Base-by-base conservation (phyloP, 2,329 filamentous ascomycete genomes). In the Nemania sp. region DNA sequence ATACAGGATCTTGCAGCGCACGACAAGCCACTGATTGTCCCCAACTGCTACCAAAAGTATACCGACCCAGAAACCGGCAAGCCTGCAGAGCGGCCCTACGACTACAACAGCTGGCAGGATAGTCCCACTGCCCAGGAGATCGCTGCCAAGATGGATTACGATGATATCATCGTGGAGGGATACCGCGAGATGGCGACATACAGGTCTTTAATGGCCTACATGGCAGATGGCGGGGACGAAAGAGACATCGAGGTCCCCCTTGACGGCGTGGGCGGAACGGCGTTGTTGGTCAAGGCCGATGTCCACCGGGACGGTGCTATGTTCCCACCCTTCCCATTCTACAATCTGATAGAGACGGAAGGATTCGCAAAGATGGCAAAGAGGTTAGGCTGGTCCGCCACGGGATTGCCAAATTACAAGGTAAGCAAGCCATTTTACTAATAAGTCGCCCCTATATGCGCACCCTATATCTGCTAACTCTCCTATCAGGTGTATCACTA, bases 21-120 rank as follows among this genome's bases (percentile, higher is more conserved):
- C 72, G 84, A 97, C 73, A 91, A 94, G 73, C 82, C 91, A n/a
- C 83, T 99, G 59, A 89, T 97, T 50, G 91, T 92, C 1, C 91
- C 94, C 46, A 99, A 99, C 71, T 97, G 93, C 78, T 97, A 89
- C 79, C 94, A 99, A 75, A 80, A 88, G 59, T 97, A 84, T 74
- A 82, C 81, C 41, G 87, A 97, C 59, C 65, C 77, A 1, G 80
- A 88, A 12, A 86, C 82, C 46, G 86, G 88, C 66, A 79, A 84
- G 60, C 82, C 83, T 76, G 84, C 86, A 37, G 84, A 93, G 67
- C 84, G 94, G 4, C 86, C 92, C 0, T 99, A 99, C 71, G 94
- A 99, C 75, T 97, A 87, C 80, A 99, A 99, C 76, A 96, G 89
- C 70, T 99, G 94, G 94, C 86, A 93, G 66, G 94, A 99, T 69